Evolutionary conservation across 228 moss, liverwort and hornwort genomes (phyloP).

Genomic region (Sphagnum fallax): DNA sequence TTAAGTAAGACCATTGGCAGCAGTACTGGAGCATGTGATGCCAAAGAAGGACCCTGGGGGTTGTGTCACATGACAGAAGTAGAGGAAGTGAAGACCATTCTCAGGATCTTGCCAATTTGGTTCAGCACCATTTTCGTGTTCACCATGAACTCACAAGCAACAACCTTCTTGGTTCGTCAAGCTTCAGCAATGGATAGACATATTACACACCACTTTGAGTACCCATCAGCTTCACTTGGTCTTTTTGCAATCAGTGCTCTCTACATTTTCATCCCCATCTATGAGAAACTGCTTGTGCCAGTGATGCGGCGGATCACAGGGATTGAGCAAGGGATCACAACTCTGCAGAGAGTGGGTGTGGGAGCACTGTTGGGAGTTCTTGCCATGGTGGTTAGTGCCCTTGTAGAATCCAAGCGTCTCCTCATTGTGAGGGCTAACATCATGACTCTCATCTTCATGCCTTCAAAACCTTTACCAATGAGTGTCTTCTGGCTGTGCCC

Average conservation of each 20-base stretch:
- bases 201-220: conserved; percentile 15
- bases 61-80: conserved; percentile 31
- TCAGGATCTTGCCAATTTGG: conserved; percentile 39
- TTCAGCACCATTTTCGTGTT: conserved; percentile 24
- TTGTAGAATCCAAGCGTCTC: conserved; percentile 25
- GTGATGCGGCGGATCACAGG: conserved; percentile 21
- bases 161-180: conserved; percentile 41
- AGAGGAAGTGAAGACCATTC: conserved; percentile 38
- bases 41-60: conserved; percentile 13
- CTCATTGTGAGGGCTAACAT: conserved; percentile 2
- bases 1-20: not conserved
- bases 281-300: conserved; percentile 24
- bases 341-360: conserved; percentile 35
- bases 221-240: conserved; percentile 34
- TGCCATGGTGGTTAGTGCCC: conserved; percentile 26
- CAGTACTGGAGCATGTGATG: not conserved
- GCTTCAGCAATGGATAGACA: conserved; percentile 22
- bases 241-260: conserved; percentile 18
- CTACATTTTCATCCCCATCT: conserved; percentile 22
- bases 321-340: conserved; percentile 19
- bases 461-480: conserved; percentile 25
- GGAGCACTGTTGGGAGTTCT: conserved; percentile 30
- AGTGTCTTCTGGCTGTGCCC: conserved; percentile 56
- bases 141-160: conserved; percentile 27
- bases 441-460: conserved; percentile 11